These are phyloP conservation scores for Microbotryum silenes-acaulis DNA, from an alignment of 1,284 basidiomycete genomes.

Conservation along the genomic window DNA sequence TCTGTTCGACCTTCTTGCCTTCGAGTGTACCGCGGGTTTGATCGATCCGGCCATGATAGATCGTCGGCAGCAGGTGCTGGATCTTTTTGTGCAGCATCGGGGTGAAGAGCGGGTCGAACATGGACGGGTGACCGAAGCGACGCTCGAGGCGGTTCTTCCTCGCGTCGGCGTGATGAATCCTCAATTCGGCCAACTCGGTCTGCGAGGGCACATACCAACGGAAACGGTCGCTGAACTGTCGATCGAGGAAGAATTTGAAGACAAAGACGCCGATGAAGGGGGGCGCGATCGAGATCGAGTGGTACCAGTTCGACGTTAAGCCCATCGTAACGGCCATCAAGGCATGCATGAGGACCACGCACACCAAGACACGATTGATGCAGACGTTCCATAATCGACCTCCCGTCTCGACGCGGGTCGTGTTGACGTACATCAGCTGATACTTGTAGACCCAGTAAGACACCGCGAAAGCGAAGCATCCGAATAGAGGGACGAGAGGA, in stretches of 20 bases:
- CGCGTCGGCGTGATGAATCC: constrained; percentile 63
- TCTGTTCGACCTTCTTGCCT: constrained; percentile 64
- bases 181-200: constrained; percentile 59
- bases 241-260: constrained; percentile 76
- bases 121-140: constrained; percentile 76
- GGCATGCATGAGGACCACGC: constrained; percentile 43
- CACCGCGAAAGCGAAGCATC: constrained; percentile 62
- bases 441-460: constrained; percentile 69
- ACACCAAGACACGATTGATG: constrained; percentile 71
- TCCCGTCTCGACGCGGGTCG: constrained; percentile 80
- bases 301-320: constrained; percentile 64
- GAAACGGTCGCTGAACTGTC: constrained; percentile 62
- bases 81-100: constrained; percentile 80
- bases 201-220: constrained; percentile 60
- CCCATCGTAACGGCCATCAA: constrained; percentile 51
- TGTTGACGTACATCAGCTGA: constrained; percentile 76
- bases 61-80: constrained; percentile 55
- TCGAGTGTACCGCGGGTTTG: constrained; percentile 53
- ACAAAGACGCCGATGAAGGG: constrained; percentile 48
- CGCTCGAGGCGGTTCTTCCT: constrained; percentile 63
- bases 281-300: constrained; percentile 40
- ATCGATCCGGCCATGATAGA: constrained; percentile 60
- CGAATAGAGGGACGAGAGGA: constrained; percentile 61
- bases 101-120: constrained; percentile 62
- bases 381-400: constrained; percentile 86